phyloP scores from a whole-genome alignment of 1,284 basidiomycete species.

The Puccinia horiana region DNA sequence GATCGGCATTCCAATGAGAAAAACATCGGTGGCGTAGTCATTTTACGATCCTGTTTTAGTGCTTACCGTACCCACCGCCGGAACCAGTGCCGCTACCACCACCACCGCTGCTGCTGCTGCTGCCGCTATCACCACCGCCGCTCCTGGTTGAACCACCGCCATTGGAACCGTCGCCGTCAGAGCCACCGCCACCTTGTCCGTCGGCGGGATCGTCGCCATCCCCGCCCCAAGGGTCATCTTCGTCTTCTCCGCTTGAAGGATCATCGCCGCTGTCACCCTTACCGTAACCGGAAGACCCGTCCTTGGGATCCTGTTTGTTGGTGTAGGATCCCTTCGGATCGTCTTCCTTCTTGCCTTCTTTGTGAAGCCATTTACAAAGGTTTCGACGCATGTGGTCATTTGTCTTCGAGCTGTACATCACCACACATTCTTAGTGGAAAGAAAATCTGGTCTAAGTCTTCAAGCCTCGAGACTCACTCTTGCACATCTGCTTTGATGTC shows the following conservation, averaged over 20 bases:
- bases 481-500: not conserved
- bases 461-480: not conserved
- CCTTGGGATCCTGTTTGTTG: not conserved
- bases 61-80: not conserved
- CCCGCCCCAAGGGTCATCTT: not conserved
- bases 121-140: not conserved
- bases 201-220: not conserved
- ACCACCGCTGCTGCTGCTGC: not conserved
- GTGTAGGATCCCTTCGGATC: not conserved
- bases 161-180: not conserved
- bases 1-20: not conserved
- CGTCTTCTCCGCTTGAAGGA: not conserved
- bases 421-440: not conserved
- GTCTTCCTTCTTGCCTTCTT: not conserved
- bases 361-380: slow-evolving; percentile 17
- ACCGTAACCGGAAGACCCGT: not conserved
- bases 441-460: not conserved
- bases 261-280: not conserved
- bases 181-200: not conserved
- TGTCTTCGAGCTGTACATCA: not conserved
- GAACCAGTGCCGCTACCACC: not conserved
- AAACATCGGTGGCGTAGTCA: not conserved
- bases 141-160: too few relatives aligned
- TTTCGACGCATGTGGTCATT: not conserved
- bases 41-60: not conserved